Evolutionary conservation across 495 filamentous ascomycete genomes (phyloP).

Genomic region (Penicillium ochrochloron): DNA sequence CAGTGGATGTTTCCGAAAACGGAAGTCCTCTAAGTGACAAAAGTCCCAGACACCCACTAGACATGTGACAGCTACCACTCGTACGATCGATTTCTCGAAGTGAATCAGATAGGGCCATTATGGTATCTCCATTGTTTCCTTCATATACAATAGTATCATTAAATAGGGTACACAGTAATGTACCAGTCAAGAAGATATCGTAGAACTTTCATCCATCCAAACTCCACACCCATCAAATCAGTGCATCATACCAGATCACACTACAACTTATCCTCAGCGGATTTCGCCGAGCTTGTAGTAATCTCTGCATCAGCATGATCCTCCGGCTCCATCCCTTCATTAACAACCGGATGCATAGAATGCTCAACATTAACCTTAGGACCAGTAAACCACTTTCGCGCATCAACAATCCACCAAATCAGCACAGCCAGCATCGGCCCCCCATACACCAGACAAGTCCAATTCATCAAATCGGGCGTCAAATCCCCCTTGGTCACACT

Average conservation of each 20-base stretch:
- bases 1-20: background rate
- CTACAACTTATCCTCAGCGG: conserved; percentile 52
- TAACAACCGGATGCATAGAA: conserved; percentile 37
- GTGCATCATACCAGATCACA: background rate
- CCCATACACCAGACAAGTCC: conserved; percentile 79
- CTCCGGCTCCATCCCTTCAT: conserved; percentile 33
- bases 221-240: background rate
- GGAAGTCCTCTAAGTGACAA: background rate
- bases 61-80: background rate
- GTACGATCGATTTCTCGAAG: background rate
- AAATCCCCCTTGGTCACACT: conserved; percentile 61
- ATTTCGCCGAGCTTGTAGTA: conserved; percentile 63
- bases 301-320: conserved; percentile 2
- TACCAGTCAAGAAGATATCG: background rate
- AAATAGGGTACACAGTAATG: conserved; percentile 8
- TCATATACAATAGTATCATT: conserved; percentile 9
- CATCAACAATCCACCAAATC: conserved; percentile 74
- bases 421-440: conserved; percentile 64
- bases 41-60: background rate
- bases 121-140: background rate
- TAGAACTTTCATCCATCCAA: background rate
- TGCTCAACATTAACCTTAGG: conserved; percentile 64
- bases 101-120: background rate
- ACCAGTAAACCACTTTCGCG: conserved; percentile 76
- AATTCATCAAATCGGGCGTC: conserved; percentile 68